Conservation (phyloP, 495 filamentous ascomycete genomes). For the Penicillium taxi region DNA sequence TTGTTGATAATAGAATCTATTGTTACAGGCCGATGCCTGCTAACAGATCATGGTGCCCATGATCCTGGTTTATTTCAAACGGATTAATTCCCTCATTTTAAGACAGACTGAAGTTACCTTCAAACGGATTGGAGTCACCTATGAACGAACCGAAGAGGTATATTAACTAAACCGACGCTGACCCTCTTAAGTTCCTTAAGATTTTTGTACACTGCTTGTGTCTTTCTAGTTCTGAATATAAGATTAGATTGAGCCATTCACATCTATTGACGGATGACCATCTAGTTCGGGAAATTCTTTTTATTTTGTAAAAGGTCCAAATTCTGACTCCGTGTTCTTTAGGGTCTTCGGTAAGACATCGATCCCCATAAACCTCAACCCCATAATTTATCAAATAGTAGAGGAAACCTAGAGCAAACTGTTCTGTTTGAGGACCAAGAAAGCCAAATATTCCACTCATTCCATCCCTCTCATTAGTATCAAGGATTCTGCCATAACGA, state of each 20-base stretch:
- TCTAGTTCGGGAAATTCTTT: conserved; percentile 27
- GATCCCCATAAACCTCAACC: conserved; percentile 31
- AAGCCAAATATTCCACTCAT: conserved; percentile 21
- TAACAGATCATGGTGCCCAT: too few relatives aligned
- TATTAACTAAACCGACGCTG: too few relatives aligned
- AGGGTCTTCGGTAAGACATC: conserved; percentile 22
- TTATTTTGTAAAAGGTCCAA: conserved; percentile 24
- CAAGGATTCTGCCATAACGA: conserved; percentile 17
- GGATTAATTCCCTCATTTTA: too few relatives aligned
- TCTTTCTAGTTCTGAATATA: too few relatives aligned
- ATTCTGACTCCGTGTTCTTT: conserved; percentile 24
- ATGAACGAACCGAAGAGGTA: too few relatives aligned
- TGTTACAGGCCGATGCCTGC: too few relatives aligned
- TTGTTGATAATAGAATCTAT: conserved; percentile 30
- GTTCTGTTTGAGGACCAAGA: conserved; percentile 27
- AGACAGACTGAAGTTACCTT: too few relatives aligned
- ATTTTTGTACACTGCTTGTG: too few relatives aligned
- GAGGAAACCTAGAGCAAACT: conserved; percentile 30
- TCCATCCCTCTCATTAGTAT: conserved; percentile 12
- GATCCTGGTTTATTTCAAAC: too few relatives aligned
- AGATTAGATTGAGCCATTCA: too few relatives aligned
- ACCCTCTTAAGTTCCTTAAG: too few relatives aligned
- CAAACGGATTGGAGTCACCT: too few relatives aligned
- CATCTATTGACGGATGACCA: conserved; percentile 25
- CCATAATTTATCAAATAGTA: conserved; percentile 36